Base-by-base conservation (phyloP, 2,329 filamentous ascomycete species). In the Colletotrichum sp. region DNA sequence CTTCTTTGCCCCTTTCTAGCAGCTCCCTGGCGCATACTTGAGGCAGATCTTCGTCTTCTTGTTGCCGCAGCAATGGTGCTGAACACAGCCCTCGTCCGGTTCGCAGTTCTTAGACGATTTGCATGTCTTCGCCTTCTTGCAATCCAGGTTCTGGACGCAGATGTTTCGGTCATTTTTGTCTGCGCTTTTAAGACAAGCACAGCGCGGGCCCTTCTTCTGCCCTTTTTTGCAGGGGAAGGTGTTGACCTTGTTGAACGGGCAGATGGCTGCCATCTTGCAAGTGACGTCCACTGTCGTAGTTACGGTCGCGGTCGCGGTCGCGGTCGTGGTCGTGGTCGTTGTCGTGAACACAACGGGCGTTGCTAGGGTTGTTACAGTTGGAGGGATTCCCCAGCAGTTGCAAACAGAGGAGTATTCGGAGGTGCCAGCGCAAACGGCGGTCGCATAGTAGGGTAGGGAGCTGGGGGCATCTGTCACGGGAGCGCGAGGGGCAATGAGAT, bases 361-460 rank as follows among this genome's bases (percentile, higher is more conserved):
- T 18, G 83, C 77, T 56, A 82, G 84, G 9, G 85, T 86, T 63
- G 80, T 83, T 38, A 83, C 80, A 16, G 79, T 74, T 30, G 81
- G 80, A 28, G 84, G 85, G 78, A 87, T 81, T 66, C 84, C 85
- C 81, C 83, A 88, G 84, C 86, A 87, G 73, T 81, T 81, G 83
- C 86, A 88, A 65, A 83, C 86, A 38, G 85, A 85, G 48, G 84
- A 80, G 81, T 86, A 87, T 43, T 78, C 78, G 36, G 79, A 73
- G 13, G 48, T 3, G 9, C 34, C n/a, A 67, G 79, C 78, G 80
- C 85, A 87, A 62, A 79, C 78, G 6, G 6, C 8, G n/a, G 82
- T 81, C 71, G 85, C 85, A 79, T 87, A 88, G 64, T 81, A 78
- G 55, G 86, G 86, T 63, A 85, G 75, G 62, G 73, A 77, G 56